Percentiles rank a stretch among this genome's conserved stretches.
Conservation (phyloP, 805 yeast species). For the Candida coquimbonensis region DNA sequence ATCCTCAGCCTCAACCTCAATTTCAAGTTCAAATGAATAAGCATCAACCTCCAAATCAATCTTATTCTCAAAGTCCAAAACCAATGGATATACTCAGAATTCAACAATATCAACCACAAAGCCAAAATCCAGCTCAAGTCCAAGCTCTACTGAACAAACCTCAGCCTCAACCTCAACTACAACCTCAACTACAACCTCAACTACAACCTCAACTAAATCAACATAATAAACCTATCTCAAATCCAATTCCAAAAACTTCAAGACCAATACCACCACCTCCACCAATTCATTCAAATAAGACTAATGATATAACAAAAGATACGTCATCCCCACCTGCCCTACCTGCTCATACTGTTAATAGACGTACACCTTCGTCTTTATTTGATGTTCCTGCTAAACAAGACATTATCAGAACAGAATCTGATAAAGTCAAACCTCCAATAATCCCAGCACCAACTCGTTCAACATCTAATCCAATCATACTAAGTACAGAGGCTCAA, state of each 20-base stretch:
- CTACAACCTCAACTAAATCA: neutral
- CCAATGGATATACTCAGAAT: too few species aligned
- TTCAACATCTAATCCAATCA: neutral
- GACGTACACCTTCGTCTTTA: neutral
- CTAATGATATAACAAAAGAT: neutral
- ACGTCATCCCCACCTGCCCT: neutral
- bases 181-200: neutral
- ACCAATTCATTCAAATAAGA: neutral
- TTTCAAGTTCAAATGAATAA: neutral
- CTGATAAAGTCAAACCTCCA: neutral
- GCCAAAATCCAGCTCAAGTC: neutral
- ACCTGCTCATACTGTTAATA: neutral
- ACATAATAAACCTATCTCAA: too few species aligned
- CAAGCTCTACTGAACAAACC: neutral
- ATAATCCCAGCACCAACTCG: neutral
- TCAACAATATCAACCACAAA: neutral
- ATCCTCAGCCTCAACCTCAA: neutral
- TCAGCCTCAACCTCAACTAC: neutral
- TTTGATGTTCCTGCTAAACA: neutral
- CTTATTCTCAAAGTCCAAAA: too few species aligned
- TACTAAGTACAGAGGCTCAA: conserved; percentile 11
- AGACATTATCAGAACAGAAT: neutral
- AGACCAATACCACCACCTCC: neutral
- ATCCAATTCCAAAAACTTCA: neutral
- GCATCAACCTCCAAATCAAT: neutral